Conservation (phyloP, 805 yeast genomes). For the Yamadazyma scolyti region DNA sequence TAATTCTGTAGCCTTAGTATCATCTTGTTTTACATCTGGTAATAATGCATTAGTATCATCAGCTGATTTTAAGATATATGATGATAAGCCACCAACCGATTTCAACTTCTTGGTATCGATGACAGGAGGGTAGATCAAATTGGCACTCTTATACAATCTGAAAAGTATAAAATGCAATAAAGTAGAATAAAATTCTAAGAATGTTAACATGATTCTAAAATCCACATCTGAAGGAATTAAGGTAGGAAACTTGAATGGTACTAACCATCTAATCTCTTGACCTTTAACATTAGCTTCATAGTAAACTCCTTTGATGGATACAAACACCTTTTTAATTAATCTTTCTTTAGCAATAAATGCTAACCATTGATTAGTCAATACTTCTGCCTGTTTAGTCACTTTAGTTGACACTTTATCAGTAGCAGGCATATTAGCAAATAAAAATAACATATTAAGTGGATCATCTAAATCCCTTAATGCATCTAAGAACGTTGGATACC, state of each 20-base stretch:
- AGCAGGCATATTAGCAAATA: conserved; percentile 94
- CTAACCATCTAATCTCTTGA: conserved; percentile 92
- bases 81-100: conserved; percentile 85
- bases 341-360: conserved; percentile 89
- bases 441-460: conserved; percentile 89
- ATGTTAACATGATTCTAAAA: conserved; percentile 94
- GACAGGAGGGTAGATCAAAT: conserved; percentile 87
- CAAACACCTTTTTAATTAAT: conserved; percentile 82
- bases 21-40: conserved; percentile 23
- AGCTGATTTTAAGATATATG: conserved; percentile 68
- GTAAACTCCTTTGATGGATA: conserved; percentile 94
- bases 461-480: conserved; percentile 93
- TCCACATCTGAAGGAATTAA: conserved; percentile 92
- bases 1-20: conserved; percentile 33
- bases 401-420: conserved; percentile 75
- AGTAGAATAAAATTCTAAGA: conserved; percentile 93
- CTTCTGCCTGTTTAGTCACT: conserved; percentile 84
- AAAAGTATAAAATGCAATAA: conserved; percentile 81
- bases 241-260: conserved; percentile 96
- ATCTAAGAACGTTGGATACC: conserved; percentile 91
- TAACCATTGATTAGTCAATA: conserved; percentile 89
- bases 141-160: conserved; percentile 81
- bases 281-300: conserved; percentile 89
- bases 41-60: conserved; percentile 33
- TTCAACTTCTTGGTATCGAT: conserved; percentile 69